Percentiles rank a stretch among this genome's conserved stretches.
These are phyloP conservation scores for Mycosphaerella arachidis DNA, from an alignment of 2,329 filamentous ascomycete species.

Conservation along the genomic window DNA sequence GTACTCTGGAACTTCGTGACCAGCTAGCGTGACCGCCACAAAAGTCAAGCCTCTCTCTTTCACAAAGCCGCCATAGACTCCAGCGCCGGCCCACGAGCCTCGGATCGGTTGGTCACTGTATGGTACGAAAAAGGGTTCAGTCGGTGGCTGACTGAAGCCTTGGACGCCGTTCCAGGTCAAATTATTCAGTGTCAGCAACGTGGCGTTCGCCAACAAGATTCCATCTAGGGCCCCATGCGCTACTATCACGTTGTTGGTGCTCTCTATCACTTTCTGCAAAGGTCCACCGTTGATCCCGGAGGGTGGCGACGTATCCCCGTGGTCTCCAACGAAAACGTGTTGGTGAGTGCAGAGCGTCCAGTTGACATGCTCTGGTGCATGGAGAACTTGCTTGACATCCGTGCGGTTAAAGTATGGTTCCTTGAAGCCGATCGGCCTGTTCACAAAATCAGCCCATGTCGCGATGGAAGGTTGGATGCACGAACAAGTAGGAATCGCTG, in stretches of 20 bases:
- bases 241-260: constrained; percentile 50
- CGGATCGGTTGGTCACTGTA: constrained; percentile 42
- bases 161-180: constrained; percentile 51
- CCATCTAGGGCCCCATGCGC: constrained; percentile 48
- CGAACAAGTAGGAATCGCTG: constrained; percentile 7
- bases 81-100: constrained; percentile 38
- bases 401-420: constrained; percentile 48
- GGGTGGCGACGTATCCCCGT: constrained; percentile 32
- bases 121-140: constrained; percentile 39
- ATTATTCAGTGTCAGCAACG: constrained; percentile 50
- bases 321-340: constrained; percentile 25
- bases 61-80: constrained; percentile 40
- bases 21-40: constrained; percentile 40
- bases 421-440: constrained; percentile 1
- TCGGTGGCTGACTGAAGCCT: constrained; percentile 43
- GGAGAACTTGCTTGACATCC: constrained; percentile 48
- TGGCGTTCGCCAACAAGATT: constrained; percentile 49
- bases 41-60: constrained; percentile 45
- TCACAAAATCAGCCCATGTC: constrained; percentile 39
- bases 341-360: constrained; percentile 37
- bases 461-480: constrained; percentile 32
- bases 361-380: constrained; percentile 38
- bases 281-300: constrained; percentile 31
- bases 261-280: constrained; percentile 48
- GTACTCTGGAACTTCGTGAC: constrained; percentile 43